Percentiles rank a stretch among this genome's conserved stretches.
These are phyloP conservation scores for Tritrichomonas foetus DNA, from an alignment of 208 protist genomes.

Conservation along the genomic window DNA sequence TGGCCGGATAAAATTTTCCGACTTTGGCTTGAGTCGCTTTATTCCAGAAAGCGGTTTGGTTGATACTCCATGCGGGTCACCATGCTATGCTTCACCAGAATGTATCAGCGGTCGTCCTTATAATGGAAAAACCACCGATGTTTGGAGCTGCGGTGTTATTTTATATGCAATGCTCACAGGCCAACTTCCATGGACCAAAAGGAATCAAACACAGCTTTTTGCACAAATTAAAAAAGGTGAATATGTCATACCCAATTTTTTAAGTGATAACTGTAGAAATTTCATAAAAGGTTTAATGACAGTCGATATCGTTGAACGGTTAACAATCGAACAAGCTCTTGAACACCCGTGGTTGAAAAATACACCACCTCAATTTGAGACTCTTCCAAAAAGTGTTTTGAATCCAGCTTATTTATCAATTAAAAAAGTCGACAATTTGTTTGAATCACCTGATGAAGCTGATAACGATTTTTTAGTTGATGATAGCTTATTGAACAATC, in stretches of 20 bases:
- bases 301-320: not conserved
- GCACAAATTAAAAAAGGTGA: not conserved
- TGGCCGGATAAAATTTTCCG: not conserved
- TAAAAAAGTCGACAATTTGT: no score
- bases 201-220: not conserved
- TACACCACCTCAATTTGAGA: not conserved
- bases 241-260: not conserved
- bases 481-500: no score
- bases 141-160: no score
- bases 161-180: no score
- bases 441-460: no score
- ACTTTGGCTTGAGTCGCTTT: not conserved
- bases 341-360: not conserved
- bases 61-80: constrained; percentile 35
- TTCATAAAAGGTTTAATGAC: not conserved
- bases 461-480: no score
- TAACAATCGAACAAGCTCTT: not conserved
- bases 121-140: not conserved
- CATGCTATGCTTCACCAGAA: constrained; percentile 25
- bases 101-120: not conserved
- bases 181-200: no score
- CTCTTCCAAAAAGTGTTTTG: no score
- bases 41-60: not conserved
- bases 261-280: not conserved
- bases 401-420: no score